These are phyloP conservation scores for Corylus heterophylla DNA, from an alignment of 306 rosid species.

Conservation along the genomic window DNA sequence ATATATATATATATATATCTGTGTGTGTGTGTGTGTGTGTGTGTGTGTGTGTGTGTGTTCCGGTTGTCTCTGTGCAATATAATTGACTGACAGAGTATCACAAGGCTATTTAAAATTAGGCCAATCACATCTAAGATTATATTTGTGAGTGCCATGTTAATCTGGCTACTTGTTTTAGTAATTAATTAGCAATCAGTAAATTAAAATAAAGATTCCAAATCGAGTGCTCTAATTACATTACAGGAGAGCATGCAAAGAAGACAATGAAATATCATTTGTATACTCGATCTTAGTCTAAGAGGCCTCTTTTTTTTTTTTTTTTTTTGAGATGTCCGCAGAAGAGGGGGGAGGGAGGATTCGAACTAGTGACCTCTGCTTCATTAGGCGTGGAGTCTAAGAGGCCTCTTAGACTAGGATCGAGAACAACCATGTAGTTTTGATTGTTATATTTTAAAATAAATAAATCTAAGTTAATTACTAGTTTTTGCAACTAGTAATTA, in stretches of 20 bases:
- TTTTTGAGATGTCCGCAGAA: too few relatives aligned
- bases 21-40: not conserved
- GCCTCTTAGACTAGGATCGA: too few relatives aligned
- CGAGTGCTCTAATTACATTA: constrained; percentile 23
- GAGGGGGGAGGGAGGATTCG: too few relatives aligned
- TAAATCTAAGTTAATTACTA: too few relatives aligned
- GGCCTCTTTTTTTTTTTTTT: too few relatives aligned
- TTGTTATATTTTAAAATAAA: too few relatives aligned
- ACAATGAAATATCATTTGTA: constrained; percentile 4
- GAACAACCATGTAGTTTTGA: too few relatives aligned
- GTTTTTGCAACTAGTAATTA: too few relatives aligned
- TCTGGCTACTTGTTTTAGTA: constrained; percentile 6
- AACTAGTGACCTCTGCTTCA: too few relatives aligned
- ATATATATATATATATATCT: constrained; percentile 10
- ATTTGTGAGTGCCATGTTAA: constrained; percentile 19
- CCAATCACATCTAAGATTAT: constrained; percentile 8
- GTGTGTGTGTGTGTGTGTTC: constrained; percentile 3
- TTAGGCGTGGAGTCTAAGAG: too few relatives aligned
- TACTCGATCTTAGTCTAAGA: not conserved
- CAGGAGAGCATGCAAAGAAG: constrained; percentile 19
- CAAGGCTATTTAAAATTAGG: constrained; percentile 12
- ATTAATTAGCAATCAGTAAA: constrained; percentile 1
- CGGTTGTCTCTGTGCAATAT: not conserved
- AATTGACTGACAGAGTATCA: not conserved
- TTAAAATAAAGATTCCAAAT: constrained; percentile 32